These are phyloP conservation scores for Cyclocybe cylindracea DNA, from an alignment of 768 basidiomycete genomes.

Conservation along the genomic window DNA sequence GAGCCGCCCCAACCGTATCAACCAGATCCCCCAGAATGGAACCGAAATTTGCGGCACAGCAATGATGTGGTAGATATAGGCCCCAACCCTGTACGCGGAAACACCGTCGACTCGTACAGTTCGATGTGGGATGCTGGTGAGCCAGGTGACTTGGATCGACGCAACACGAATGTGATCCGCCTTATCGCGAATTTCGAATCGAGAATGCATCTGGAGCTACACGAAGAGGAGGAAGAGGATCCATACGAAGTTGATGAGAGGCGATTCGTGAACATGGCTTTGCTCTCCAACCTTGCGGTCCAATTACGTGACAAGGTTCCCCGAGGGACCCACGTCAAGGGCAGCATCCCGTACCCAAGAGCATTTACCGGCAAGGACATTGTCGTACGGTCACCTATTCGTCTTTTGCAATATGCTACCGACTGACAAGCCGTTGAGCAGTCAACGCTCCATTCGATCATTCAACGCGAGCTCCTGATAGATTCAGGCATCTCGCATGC, in stretches of 20 bases:
- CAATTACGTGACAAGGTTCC: slow-evolving; percentile 88
- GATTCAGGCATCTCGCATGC: slow-evolving; percentile 65
- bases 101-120: slow-evolving; percentile 10
- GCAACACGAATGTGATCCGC: slow-evolving; percentile 28
- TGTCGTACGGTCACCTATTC: slow-evolving; percentile 22
- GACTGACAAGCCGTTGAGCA: slow-evolving; percentile 24
- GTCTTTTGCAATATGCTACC: neutral
- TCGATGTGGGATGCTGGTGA: slow-evolving; percentile 17
- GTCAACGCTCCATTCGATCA: slow-evolving; percentile 86
- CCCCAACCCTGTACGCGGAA: neutral
- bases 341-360: slow-evolving; percentile 87
- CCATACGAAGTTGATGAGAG: slow-evolving; percentile 65
- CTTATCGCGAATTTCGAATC: slow-evolving; percentile 31
- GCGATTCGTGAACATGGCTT: slow-evolving; percentile 85
- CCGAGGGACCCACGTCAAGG: slow-evolving; percentile 87
- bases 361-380: slow-evolving; percentile 92
- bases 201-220: slow-evolving; percentile 38
- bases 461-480: slow-evolving; percentile 72
- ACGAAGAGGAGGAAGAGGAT: slow-evolving; percentile 48
- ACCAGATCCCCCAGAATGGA: neutral
- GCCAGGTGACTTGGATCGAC: slow-evolving; percentile 19
- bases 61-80: slow-evolving; percentile 3
- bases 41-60: slow-evolving; percentile 1
- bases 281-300: slow-evolving; percentile 87
- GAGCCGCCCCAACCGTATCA: neutral